Percentiles rank a stretch among this genome's conserved stretches.
Evolutionary conservation across 2,329 filamentous ascomycete genomes (phyloP).

Genomic region (Tolypocladium pustulatum): DNA sequence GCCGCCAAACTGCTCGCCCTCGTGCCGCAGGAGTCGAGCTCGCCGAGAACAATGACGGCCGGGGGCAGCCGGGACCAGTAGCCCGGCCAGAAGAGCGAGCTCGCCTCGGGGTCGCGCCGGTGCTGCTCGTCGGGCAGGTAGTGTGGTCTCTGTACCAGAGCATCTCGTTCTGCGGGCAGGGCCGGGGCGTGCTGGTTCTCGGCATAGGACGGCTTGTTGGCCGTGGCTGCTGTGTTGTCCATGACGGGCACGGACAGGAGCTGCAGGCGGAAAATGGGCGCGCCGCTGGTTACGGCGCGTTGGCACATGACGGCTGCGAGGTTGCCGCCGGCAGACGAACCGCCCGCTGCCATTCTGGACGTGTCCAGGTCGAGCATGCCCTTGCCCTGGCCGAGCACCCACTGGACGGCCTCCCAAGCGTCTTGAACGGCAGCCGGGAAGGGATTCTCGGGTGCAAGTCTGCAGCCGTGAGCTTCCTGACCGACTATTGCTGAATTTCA

Average conservation of each 20-base stretch:
- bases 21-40: constrained; percentile 44
- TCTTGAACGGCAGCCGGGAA: constrained; percentile 42
- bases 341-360: constrained; percentile 33
- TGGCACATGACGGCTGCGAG: constrained; percentile 30
- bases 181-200: constrained; percentile 40
- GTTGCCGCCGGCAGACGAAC: constrained; percentile 20
- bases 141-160: constrained; percentile 47
- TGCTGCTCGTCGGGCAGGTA: constrained; percentile 39
- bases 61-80: constrained; percentile 39
- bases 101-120: constrained; percentile 40
- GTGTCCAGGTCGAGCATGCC: constrained; percentile 20
- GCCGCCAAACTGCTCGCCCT: constrained; percentile 40
- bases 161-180: constrained; percentile 46
- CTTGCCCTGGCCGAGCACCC: constrained; percentile 15
- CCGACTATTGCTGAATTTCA: too few relatives aligned
- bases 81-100: constrained; percentile 38
- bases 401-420: constrained; percentile 39
- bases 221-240: constrained; percentile 40
- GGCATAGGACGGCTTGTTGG: constrained; percentile 32
- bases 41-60: constrained; percentile 42
- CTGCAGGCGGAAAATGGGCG: constrained; percentile 24
- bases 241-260: constrained; percentile 47
- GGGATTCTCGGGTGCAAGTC: constrained; percentile 37
- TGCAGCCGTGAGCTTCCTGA: background rate
- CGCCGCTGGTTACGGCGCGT: constrained; percentile 28